Base-by-base conservation (phyloP, 163 green algal species). In the Chlamydomonas reinhardtii region DNA sequence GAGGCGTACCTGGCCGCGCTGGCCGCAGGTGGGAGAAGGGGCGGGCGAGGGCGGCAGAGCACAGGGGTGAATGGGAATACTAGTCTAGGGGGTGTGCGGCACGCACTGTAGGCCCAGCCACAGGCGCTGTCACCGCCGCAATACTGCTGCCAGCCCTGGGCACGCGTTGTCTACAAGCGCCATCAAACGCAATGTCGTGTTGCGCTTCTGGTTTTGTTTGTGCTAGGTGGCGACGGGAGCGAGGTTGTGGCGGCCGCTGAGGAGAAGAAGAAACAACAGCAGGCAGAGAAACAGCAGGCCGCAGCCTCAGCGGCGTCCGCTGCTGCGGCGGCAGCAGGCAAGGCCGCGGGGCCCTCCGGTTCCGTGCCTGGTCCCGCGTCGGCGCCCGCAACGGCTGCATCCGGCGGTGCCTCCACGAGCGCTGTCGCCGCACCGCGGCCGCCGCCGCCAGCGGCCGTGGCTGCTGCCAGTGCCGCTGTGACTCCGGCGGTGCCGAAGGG, bases 1-100 rank as follows among this genome's bases (percentile, higher is more conserved):
- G 74, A 74, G 9, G 79, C 64, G 11, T 90, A 85, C 79, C 78
- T 90, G 17, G 56, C 73, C 0, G 62, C n/a, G 34, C 79, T 90
- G 52, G 73, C 77, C n/a, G 61, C 76, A 22, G 74, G 74, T 74
- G 78, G 68, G 54, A 27, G 62, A 31, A 73, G 2, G 68, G 20
- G 68, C 68, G 39, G 20, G 68, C 17, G 39, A 8, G 5, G 39
- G 39, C 39, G 39, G 39, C 39, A 48, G 39, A 48, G 5, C 5
- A 48, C 2, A 15, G 68, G n/a, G n/a, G 31, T 12, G 68, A n/a
- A n/a, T n/a, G n/a, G n/a, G n/a, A n/a, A n/a, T n/a, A n/a, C n/a
- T n/a, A n/a, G n/a, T n/a, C n/a, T n/a, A n/a, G n/a, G n/a, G n/a
- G n/a, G n/a, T n/a, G n/a, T n/a, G n/a, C n/a, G n/a, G n/a, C n/a